A percentile compares a stretch with the other conserved stretches of the same genome.
Conservation (phyloP, 345 rosid genomes). For the Isatis tinctoria region DNA sequence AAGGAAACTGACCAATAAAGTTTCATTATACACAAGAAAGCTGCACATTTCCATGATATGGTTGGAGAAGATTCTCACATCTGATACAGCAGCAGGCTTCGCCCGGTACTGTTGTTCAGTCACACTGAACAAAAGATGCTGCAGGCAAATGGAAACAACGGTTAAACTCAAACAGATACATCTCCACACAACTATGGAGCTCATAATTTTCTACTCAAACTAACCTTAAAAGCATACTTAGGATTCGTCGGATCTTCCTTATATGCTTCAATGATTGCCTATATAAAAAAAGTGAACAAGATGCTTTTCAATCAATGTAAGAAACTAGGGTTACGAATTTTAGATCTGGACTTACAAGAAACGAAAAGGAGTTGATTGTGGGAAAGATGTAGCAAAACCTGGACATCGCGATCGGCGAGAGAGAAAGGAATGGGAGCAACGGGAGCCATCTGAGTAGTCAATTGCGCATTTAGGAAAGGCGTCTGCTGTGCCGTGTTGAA, state of each 20-base stretch:
- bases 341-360: slow-evolving; percentile 1
- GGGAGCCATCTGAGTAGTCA: slow-evolving; percentile 97
- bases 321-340: slow-evolving; percentile 1
- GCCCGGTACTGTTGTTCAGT: slow-evolving; percentile 67
- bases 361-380: neutral
- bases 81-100: slow-evolving; percentile 91
- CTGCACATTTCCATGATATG: neutral
- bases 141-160: slow-evolving; percentile 24
- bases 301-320: neutral
- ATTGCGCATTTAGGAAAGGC: slow-evolving; percentile 60
- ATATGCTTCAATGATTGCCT: slow-evolving; percentile 95
- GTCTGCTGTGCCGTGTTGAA: slow-evolving; percentile 52
- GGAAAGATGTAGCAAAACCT: slow-evolving; percentile 35
- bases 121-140: slow-evolving; percentile 90
- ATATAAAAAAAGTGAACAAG: neutral
- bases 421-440: slow-evolving; percentile 89
- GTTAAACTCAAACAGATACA: neutral
- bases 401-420: slow-evolving; percentile 90
- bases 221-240: slow-evolving; percentile 86
- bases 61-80: slow-evolving; percentile 51
- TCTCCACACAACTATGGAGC: neutral
- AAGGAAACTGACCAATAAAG: neutral
- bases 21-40: neutral
- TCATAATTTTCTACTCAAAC: neutral
- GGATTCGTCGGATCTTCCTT: slow-evolving; percentile 87